Evolutionary conservation across 2,329 filamentous ascomycete species (phyloP).

Genomic region (Aspergillus melleus): DNA sequence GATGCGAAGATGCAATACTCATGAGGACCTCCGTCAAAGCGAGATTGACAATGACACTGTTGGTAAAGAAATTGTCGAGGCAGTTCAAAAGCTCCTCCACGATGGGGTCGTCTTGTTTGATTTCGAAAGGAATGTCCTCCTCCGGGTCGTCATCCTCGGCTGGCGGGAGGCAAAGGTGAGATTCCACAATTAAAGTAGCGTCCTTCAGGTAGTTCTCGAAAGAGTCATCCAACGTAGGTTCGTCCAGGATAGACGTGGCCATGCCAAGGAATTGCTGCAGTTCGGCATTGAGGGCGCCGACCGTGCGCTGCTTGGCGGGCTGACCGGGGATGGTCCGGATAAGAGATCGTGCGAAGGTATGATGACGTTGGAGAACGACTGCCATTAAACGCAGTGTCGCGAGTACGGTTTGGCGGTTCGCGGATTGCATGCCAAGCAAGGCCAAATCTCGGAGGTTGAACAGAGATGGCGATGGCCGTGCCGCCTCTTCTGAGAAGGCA

Average conservation of each 20-base stretch:
- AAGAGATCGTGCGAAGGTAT: conserved; percentile 73
- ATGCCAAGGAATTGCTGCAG: conserved; percentile 39
- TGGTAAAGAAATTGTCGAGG: conserved; percentile 79
- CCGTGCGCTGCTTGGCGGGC: conserved; percentile 31
- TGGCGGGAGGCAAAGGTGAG: conserved; percentile 35
- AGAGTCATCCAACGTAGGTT: conserved; percentile 41
- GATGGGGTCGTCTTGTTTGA: conserved; percentile 63
- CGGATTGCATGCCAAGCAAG: conserved; percentile 77
- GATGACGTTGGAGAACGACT: conserved; percentile 81
- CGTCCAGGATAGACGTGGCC: conserved; percentile 38
- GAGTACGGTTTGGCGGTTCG: conserved; percentile 83
- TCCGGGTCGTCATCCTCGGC: conserved; percentile 27
- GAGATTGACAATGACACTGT: conserved; percentile 87
- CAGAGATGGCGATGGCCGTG: conserved; percentile 76
- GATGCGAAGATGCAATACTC: conserved; percentile 79
- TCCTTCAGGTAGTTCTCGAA: conserved; percentile 47
- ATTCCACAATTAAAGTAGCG: conserved; percentile 54
- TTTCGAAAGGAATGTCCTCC: conserved; percentile 63
- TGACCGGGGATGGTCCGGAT: conserved; percentile 56
- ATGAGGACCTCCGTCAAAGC: conserved; percentile 81
- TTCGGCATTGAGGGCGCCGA: conserved; percentile 43
- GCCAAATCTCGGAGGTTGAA: conserved; percentile 94
- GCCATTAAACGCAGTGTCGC: conserved; percentile 86
- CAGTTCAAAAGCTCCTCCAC: conserved; percentile 56
- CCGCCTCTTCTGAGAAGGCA: conserved; percentile 72